Evolutionary conservation across 1,139 yeast species (phyloP), one percentile per base, ranked within the genome.

Genomic region (Blastobotrys ciferrii): DNA sequence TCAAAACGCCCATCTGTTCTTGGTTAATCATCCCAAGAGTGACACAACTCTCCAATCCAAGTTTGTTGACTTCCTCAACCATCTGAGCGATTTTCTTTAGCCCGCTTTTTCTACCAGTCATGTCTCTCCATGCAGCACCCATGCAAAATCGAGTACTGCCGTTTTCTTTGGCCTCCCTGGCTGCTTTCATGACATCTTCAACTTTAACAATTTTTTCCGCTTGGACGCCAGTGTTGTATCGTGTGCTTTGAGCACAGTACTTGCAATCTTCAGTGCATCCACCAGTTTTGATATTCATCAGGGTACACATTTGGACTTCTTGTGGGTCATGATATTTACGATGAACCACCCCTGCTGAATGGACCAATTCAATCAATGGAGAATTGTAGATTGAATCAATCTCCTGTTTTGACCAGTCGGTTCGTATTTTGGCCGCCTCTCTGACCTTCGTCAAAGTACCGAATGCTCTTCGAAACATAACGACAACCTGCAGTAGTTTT

Each of bases 81-180:
- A 85, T 84, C 48, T 79, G 77, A 15, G 80, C 71, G 50, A 85
- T 82, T 56, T 73, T 77, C 53, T 75, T 78, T 54, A 85, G 64
- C 0, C 85, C 88, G 19, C 81, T 76, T 62, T 84, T 85, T 45
- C 94, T 72, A 7, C 94, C 94, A 42, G 73, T 71, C 94, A 86
- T 85, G 54, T 84, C 92, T 62, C 95, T 75, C 92, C 92, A 86
- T 1, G 94, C 95, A 11, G 92, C 88, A 40, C 94, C 95, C 83
- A 85, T 80, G 62, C 95, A 85, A 61, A 85, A 85, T 53, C 95
- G 72, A 0, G 94, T 85, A 0, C 85, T 78, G 0, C 92, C 92
- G 55, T 84, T 84, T 4, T 61, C 69, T 58, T 83, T 82, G 4
- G 94, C 92, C 46, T 74, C 75, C 43, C 67, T 68, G 0, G 94